Conservation (phyloP, 2,329 filamentous ascomycete species). For the Neoarthrinium moseri region DNA sequence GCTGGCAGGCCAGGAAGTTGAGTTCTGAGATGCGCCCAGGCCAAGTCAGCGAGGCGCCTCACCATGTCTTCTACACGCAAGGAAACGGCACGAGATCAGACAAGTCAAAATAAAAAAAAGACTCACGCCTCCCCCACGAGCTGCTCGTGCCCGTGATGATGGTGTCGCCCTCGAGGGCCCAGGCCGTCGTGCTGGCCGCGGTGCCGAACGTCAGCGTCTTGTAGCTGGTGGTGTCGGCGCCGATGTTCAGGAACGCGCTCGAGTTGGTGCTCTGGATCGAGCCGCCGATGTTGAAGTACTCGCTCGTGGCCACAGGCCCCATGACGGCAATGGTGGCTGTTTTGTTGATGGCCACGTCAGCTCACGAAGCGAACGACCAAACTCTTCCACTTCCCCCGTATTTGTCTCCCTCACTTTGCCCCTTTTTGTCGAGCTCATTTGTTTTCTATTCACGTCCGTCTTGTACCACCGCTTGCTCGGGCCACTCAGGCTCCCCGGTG, state of each 20-base stretch:
- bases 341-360: not conserved
- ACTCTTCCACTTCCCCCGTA: not conserved
- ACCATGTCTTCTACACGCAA: not conserved
- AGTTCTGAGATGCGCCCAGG: slow-evolving; percentile 41
- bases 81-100: no score
- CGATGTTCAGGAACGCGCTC: slow-evolving; percentile 46
- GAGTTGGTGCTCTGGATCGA: slow-evolving; percentile 50
- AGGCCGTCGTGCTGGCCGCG: slow-evolving; percentile 41
- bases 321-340: slow-evolving; percentile 44
- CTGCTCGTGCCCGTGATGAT: slow-evolving; percentile 44
- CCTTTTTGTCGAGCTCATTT: not conserved
- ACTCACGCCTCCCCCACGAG: slow-evolving; percentile 40
- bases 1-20: slow-evolving; percentile 50
- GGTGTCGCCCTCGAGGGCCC: slow-evolving; percentile 46
- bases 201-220: slow-evolving; percentile 47
- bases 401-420: not conserved
- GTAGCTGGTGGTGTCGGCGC: slow-evolving; percentile 44
- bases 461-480: no score
- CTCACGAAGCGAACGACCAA: not conserved
- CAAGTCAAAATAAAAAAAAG: not conserved
- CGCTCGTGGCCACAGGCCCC: slow-evolving; percentile 46
- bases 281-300: slow-evolving; percentile 47
- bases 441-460: no score
- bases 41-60: slow-evolving; percentile 9
- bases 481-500: no score